Evolutionary conservation across 2,329 filamentous ascomycete genomes (phyloP), one percentile per base, ranked within the genome.

Genomic region (Endoconidiophora polonica): DNA sequence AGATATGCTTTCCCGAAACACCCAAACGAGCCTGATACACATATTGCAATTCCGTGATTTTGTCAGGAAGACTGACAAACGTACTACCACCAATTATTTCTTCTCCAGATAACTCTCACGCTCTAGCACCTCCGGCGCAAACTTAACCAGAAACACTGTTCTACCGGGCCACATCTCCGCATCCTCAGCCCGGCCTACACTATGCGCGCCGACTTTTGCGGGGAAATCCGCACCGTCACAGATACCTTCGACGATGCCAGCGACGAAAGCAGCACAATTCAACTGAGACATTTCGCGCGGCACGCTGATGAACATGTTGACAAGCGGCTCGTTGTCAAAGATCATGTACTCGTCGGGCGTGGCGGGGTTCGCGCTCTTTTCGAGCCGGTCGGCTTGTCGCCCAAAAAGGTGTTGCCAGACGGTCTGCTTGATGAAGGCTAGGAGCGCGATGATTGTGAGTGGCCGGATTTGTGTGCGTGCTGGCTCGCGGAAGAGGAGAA

Each of bases 331-430:
- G 66, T 98, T 96, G 68, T 98, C 91, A 59, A 88, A 86, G 59
- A 98, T 91, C 90, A 98, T 96, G 71, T 96, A 98, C 69, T 96
- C 90, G 58, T 91, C 86, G 6, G 86, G 81, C 48, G 87, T 90
- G 48, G 81, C 77, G 6, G 84, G 81, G 59, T 85, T 81, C 49
- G 79, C 79, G 53, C 80, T 86, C 67, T 91, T 88, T 68, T 98
- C 91, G 52, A 98, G 79, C 16, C 86, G 83, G 67, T 96, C 90
- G 24, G 91, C 91, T 50, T 88, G 81, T 1, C 90, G 83, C 37
- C 78, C 80, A 65, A 98, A 98, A 45, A 98, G 82, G 65, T 94
- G 84, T 57, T 83, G 79, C 84, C 90, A 98, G 50, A 95, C 73
- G 50, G 82, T 83, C 55, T 87, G 86, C 63, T 93, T 91, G 64